Percentiles rank a stretch among this genome's conserved stretches.
phyloP scores from a whole-genome alignment of 148 eudicot species.

The Vaccinium macrocarpon region DNA sequence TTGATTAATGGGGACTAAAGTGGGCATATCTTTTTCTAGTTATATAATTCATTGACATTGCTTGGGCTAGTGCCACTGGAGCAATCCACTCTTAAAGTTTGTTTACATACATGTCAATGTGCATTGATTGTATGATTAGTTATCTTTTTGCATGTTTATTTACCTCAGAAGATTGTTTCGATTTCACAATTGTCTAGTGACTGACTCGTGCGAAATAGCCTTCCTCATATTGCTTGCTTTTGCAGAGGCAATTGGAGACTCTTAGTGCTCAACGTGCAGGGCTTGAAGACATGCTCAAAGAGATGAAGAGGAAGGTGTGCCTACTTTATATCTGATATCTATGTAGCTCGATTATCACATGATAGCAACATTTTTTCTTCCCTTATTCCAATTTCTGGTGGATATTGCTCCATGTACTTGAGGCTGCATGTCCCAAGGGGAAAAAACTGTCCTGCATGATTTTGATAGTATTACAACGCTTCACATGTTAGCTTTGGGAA shows the following conservation, averaged over 20 bases:
- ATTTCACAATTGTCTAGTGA: neutral
- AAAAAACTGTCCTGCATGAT: neutral
- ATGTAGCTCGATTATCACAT: neutral
- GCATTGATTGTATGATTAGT: neutral
- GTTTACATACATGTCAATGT: neutral
- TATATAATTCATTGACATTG: no score
- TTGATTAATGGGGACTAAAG: no score
- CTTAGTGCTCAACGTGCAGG: slow-evolving; percentile 96
- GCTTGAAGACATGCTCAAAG: slow-evolving; percentile 99
- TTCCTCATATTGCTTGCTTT: slow-evolving; percentile 16
- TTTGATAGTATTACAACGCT: neutral
- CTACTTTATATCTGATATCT: neutral
- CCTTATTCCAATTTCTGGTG: neutral
- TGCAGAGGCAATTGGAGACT: slow-evolving; percentile 90
- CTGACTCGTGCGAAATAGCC: neutral
- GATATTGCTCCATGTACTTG: slow-evolving; percentile 7
- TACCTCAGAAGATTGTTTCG: slow-evolving; percentile 7
- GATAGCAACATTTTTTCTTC: neutral
- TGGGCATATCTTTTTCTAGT: no score
- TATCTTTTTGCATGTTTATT: neutral
- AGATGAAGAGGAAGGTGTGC: slow-evolving; percentile 92
- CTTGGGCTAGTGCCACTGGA: no score
- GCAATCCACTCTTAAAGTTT: neutral
- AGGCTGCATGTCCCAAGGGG: neutral
- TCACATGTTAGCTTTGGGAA: neutral